phyloP scores from a whole-genome alignment of 495 filamentous ascomycete species.

The Acidiella bohemica region DNA sequence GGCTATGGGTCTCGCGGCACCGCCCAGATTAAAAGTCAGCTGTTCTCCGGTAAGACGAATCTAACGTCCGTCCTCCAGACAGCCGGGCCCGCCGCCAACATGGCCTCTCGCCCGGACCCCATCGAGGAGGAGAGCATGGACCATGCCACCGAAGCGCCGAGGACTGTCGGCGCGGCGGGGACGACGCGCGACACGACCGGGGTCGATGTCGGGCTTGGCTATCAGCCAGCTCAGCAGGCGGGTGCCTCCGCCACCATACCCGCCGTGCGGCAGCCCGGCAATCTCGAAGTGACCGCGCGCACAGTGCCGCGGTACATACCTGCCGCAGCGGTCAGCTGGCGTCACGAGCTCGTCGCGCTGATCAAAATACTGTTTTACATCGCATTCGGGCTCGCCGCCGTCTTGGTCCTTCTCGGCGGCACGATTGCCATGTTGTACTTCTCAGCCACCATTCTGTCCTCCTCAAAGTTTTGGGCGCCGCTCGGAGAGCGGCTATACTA shows the following conservation, averaged over 20 bases:
- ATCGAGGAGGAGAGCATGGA: background rate
- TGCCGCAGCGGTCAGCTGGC: background rate
- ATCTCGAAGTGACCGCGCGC: background rate
- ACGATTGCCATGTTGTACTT: background rate
- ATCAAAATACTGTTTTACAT: background rate
- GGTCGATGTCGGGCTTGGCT: background rate
- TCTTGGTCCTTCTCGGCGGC: background rate
- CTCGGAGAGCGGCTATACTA: background rate
- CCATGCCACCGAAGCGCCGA: background rate
- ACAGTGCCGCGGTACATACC: constrained; percentile 1
- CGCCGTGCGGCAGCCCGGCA: constrained; percentile 1
- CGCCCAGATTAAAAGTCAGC: constrained; percentile 2
- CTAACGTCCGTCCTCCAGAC: constrained; percentile 1
- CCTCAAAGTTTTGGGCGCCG: background rate
- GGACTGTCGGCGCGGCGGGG: background rate
- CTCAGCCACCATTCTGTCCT: background rate
- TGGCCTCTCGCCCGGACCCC: background rate
- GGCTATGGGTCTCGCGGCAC: constrained; percentile 13
- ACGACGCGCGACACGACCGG: background rate
- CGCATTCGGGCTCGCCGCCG: background rate
- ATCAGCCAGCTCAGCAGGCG: background rate
- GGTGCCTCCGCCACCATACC: background rate
- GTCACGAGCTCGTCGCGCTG: background rate
- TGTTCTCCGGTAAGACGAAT: background rate
- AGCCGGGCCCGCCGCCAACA: background rate